Base-by-base conservation (phyloP, 2,329 filamentous ascomycete species). In the Metarhizium sp. region DNA sequence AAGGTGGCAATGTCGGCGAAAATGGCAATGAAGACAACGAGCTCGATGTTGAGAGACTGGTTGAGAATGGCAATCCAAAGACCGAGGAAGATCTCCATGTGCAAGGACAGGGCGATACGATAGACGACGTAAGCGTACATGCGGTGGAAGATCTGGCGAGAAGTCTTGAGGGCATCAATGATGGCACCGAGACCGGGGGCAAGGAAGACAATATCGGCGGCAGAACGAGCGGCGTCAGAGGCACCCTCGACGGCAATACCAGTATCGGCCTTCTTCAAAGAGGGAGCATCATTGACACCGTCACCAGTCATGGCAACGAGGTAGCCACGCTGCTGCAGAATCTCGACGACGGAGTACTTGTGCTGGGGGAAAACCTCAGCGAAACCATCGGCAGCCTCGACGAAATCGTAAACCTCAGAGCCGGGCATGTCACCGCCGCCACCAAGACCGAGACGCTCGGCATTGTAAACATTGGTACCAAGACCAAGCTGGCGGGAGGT, bases 51-150 rank as follows among this genome's bases (percentile, higher is more conserved):
- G 60, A 96, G 80, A 58, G 84, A 88, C 59, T 83, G 78, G 79
- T 95, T 94, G 64, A 92, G 78, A 64, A 92, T 92, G 64, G 87
- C 88, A 64, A 95, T 94, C 90, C 90, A 95, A 57, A 95, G 82
- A 70, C 90, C 90, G 52, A 95, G 81, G 80, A 91, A 95, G 70
- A 95, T 88, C 75, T 94, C 90, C 68, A 95, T 80, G 71, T 96
- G 91, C 61, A 95, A 84, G 16, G 90, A 95, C 66, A 96, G 77
- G 51, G 91, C 90, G 67, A 96, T 95, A 81, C 91, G 89, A 78
- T 95, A 95, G 66, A 95, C 88, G 62, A 96, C 89, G 77, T 95
- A 96, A 58, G 90, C 88, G 76, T 95, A 94, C 90, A 96, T 95
- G 66, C 91, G 89, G 77, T 95, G 90, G 80, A 95, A 95, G 72